These are phyloP conservation scores for Periconia sp. DNA, from an alignment of 2,329 filamentous ascomycete species.

Conservation along the genomic window DNA sequence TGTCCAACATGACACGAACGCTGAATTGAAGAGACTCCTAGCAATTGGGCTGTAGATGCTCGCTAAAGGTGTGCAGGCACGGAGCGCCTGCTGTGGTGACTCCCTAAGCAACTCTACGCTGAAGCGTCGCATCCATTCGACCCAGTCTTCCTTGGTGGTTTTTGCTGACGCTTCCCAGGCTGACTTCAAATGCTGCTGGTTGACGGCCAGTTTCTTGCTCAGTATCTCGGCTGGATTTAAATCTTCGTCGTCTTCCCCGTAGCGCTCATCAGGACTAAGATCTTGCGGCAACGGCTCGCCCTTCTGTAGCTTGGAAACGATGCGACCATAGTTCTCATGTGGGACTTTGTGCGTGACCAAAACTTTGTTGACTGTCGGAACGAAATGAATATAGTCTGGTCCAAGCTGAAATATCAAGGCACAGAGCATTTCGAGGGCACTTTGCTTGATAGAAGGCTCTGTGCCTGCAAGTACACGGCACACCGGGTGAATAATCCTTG, in stretches of 20 bases:
- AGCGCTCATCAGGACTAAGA: constrained; percentile 81
- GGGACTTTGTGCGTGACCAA: constrained; percentile 78
- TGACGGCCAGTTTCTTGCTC: constrained; percentile 94
- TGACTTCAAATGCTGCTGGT: constrained; percentile 93
- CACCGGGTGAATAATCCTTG: constrained; percentile 93
- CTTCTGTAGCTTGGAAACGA: constrained; percentile 90
- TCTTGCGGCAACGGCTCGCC: constrained; percentile 95
- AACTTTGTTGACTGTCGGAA: constrained; percentile 86
- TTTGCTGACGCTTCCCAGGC: constrained; percentile 98
- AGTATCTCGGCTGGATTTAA: constrained; percentile 78
- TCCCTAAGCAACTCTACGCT: constrained; percentile 94
- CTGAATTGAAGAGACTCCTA: constrained; percentile 94
- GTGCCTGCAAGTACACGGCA: constrained; percentile 75
- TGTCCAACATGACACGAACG: constrained; percentile 98
- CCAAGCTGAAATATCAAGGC: constrained; percentile 95
- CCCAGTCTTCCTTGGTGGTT: constrained; percentile 98
- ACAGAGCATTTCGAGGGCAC: constrained; percentile 90
- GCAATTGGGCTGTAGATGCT: constrained; percentile 90
- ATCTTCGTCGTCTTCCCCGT: constrained; percentile 77
- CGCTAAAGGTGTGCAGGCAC: constrained; percentile 88
- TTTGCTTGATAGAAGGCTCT: constrained; percentile 73
- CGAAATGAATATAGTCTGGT: constrained; percentile 92
- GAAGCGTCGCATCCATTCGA: constrained; percentile 96
- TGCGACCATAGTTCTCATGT: constrained; percentile 87
- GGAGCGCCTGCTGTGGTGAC: constrained; percentile 90